Conservation (phyloP, 1,284 basidiomycete genomes). For the Sanghuangporus baumii region DNA sequence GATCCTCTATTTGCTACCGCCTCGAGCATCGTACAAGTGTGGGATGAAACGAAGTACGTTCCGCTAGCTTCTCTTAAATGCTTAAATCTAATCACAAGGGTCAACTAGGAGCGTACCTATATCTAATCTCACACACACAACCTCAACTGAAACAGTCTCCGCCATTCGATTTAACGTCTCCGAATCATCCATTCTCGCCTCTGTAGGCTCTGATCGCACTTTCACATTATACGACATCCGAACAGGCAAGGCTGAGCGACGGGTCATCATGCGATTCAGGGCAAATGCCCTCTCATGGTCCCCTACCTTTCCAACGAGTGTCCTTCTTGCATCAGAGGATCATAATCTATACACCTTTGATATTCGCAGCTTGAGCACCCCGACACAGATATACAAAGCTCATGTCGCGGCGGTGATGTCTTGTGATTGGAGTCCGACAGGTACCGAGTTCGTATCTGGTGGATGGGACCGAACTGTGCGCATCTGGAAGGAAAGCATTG, state of each 20-base stretch:
- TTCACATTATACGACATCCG: conserved; percentile 96
- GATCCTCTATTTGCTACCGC: conserved; percentile 92
- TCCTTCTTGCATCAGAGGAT: conserved; percentile 94
- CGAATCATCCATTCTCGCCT: conserved; percentile 90
- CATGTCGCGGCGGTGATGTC: conserved; percentile 95
- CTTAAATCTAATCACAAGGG: background rate
- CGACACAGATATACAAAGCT: conserved; percentile 94
- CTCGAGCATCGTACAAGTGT: conserved; percentile 90
- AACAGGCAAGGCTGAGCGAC: conserved; percentile 89
- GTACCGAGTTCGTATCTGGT: conserved; percentile 93
- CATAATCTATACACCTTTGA: conserved; percentile 99
- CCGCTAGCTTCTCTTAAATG: background rate
- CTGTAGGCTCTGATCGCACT: conserved; percentile 90
- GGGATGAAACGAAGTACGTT: conserved; percentile 92
- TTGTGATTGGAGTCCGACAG: conserved; percentile 93
- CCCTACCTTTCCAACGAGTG: conserved; percentile 87
- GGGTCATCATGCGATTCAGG: conserved; percentile 85
- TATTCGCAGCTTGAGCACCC: conserved; percentile 77
- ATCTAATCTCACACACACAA: conserved; percentile 79
- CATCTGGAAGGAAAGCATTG: conserved; percentile 88
- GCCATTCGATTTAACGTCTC: conserved; percentile 90
- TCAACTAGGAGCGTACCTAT: conserved; percentile 58
- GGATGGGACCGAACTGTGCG: conserved; percentile 94
- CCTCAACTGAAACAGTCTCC: conserved; percentile 81
- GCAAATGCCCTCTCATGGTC: conserved; percentile 93